Evolutionary conservation across 176 grass and related monocot genomes (phyloP).

Genomic region (Pontederia paniculata): DNA sequence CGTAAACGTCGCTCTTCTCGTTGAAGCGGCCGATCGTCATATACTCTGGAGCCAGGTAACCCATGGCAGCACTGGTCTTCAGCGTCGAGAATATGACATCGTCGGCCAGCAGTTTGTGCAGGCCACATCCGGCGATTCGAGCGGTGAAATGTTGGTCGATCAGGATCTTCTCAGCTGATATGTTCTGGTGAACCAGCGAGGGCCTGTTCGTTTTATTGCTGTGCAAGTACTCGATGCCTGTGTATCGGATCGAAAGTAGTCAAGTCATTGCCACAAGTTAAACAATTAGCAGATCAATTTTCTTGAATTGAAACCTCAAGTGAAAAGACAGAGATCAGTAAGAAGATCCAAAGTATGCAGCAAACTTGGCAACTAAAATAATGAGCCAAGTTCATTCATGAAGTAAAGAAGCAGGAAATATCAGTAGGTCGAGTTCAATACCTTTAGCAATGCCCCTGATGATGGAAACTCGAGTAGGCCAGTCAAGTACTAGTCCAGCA

Average conservation of each 20-base stretch:
- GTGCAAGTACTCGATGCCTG: constrained; percentile 87
- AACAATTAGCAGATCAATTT: background rate
- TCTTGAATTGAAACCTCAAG: background rate
- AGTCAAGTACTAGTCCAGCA: constrained; percentile 49
- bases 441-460: constrained; percentile 85
- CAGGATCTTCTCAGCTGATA: constrained; percentile 80
- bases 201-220: constrained; percentile 51
- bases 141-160: constrained; percentile 61
- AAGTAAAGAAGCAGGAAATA: background rate
- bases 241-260: constrained; percentile 1
- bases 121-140: constrained; percentile 37
- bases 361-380: no score
- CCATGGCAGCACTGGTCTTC: constrained; percentile 85
- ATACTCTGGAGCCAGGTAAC: constrained; percentile 77
- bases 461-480: constrained; percentile 72
- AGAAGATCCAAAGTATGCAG: background rate
- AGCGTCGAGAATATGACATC: constrained; percentile 82
- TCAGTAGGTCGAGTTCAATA: constrained; percentile 2
- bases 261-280: background rate
- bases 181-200: constrained; percentile 76
- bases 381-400: background rate
- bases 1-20: constrained; percentile 84
- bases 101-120: constrained; percentile 81
- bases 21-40: constrained; percentile 66
- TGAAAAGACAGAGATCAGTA: no score